Base-by-base conservation (phyloP, 371 early-diverging fungal species). In the Globomyces sp. region DNA sequence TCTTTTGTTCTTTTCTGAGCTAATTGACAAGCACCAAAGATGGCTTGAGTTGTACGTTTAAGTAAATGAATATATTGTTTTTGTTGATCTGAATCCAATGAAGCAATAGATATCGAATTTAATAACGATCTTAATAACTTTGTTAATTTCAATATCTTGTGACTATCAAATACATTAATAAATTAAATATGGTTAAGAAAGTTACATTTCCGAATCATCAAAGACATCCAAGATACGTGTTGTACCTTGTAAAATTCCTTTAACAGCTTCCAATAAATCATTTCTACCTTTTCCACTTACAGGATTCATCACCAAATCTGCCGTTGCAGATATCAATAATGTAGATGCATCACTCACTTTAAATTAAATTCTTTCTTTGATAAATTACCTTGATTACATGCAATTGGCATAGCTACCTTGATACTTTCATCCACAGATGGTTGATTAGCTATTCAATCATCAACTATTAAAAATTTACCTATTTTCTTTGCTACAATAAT, bases 171-270 rank as follows among this genome's bases (percentile, higher is more conserved):
- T 49, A 34, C 13, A n/a, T 24, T 24, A 24, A 24, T 24, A 24
- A 24, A 24, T 24, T 24, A 24, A 24, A 24, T 24, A 24, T 4
- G 44, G 34, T 60, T 39, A 3, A 39, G 0, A 4, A 48, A 2
- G 10, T 9, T 60, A 60, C 61, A 84, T 74, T 58, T 84, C 78
- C 9, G 72, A 65, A 55, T 82, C 81, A 66, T 84, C 84, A 55
- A 74, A 71, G 5, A 70, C 67, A 58, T 71, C 58, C 37, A 84
- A 74, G 4, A 84, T 66, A 2, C 43, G 3, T 11, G 77, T 69
- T 4, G 79, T 79, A 41, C 80, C 83, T 6, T 57, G 34, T 11
- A 84, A 71, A 41, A 84, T 79, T 37, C 84, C 84, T 46, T 74
- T 73, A n/a, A 80, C 77, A 44, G 76, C 71, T 6, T 80, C 80